Evolutionary conservation across 768 basidiomycete genomes (phyloP), one percentile per base, ranked within the genome.

Genomic region (Termitomyces sp.): DNA sequence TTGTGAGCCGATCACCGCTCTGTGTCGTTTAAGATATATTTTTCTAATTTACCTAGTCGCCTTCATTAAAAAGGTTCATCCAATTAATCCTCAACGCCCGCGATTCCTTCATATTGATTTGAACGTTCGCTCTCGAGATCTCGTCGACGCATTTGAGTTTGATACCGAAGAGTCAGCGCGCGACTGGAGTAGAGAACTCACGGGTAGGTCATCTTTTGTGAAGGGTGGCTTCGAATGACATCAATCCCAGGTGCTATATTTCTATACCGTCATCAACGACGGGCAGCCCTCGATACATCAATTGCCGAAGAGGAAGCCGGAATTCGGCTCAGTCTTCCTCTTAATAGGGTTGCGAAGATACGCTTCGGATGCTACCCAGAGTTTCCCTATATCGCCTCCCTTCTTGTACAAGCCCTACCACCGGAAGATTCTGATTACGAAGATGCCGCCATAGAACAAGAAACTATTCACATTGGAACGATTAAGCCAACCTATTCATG

Each of bases 131-230:
- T 59, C 62, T 3, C 67, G 68, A 15, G 54, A 58, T 22, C 53
- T 22, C 21, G 63, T 65, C 41, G 65, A 68, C 51, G 65, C 55
- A 51, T 70, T 71, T 19, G 82, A 82, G 60, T 80, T 83, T 51
- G 85, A 84, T 59, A 87, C 83, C 0, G 71, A 76, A 55, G 84
- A 82, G 62, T 74, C 80, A 12, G 73, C 79, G 10, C 60, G 67
- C 30, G 76, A 75, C 15, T 83, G 81, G 80, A 68, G 74, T 38
- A 68, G 71, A 48, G 81, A 83, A 58, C 28, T 84, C 4, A 65
- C 65, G 42, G 78, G 79, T 73, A 50, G 22, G 66, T 56, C n/a
- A 3, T 54, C 24, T 26, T 54, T 21, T 6, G 8, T 15, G 2
- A 38, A 10, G 30, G 6, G 14, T 37, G 44, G 28, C 17, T 28